Conservation (phyloP, 2,329 filamentous ascomycete genomes). For the Aquanectria penicillioides region DNA sequence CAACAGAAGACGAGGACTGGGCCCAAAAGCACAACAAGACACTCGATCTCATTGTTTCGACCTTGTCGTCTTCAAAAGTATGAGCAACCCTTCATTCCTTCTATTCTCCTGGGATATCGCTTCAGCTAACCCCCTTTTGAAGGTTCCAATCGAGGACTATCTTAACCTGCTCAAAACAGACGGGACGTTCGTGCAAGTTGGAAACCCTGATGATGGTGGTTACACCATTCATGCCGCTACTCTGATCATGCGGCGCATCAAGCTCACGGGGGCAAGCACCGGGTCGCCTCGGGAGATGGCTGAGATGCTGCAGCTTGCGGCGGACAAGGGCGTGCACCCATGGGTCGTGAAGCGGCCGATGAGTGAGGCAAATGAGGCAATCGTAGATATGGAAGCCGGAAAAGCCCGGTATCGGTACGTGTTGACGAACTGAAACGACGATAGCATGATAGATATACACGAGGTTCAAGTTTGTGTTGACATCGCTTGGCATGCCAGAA, state of each 20-base stretch:
- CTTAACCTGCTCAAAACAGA: constrained; percentile 66
- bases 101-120: too few relatives aligned
- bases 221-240: constrained; percentile 55
- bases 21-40: constrained; percentile 58
- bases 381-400: constrained; percentile 64
- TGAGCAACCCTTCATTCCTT: too few relatives aligned
- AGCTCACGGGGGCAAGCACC: constrained; percentile 57
- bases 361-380: constrained; percentile 63
- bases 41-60: constrained; percentile 69
- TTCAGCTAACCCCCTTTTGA: too few relatives aligned
- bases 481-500: too few relatives aligned
- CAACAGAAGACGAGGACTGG: constrained; percentile 64
- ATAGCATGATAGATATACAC: too few relatives aligned
- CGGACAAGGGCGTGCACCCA: constrained; percentile 63
- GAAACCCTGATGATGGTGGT: constrained; percentile 45
- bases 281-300: constrained; percentile 66
- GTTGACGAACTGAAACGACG: constrained; percentile 45
- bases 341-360: constrained; percentile 66
- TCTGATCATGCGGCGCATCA: constrained; percentile 64
- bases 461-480: too few relatives aligned
- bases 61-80: constrained; percentile 54
- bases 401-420: constrained; percentile 60
- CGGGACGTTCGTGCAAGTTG: constrained; percentile 73
- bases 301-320: constrained; percentile 68
- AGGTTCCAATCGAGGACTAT: constrained; percentile 71